Base-by-base conservation (phyloP, 345 rosid species). In the Sisymbrium irio region DNA sequence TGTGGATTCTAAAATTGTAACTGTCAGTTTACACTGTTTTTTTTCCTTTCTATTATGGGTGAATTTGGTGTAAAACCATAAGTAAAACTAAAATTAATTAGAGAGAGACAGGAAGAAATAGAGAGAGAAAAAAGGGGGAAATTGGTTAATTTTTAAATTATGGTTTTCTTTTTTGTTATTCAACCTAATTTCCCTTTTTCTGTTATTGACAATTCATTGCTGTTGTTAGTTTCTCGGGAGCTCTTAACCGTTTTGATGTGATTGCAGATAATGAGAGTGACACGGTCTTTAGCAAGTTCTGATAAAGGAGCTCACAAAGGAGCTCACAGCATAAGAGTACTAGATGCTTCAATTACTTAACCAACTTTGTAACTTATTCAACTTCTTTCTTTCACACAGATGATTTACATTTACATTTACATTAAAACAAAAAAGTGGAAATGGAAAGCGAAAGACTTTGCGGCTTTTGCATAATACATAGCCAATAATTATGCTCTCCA, bases 401-500 rank as follows among this genome's bases (percentile, higher is more conserved):
- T 56, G 39, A 11, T 70, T 57, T 77, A 64, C 40, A 65, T 64
- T 57, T 77, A 64, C 40, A 65, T 64, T 40, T 45, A 45, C 44
- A 55, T 27, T 62, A 25, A 44, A 68, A 69, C 41, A 69, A 71
- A 47, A 47, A 70, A 54, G 70, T 69, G 75, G 60, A 40, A 76
- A 55, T 49, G 11, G 49, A 65, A 64, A 49, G 40, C 49, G 57
- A 28, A 44, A 64, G 55, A 65, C 67, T 70, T 77, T 77, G 76
- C 76, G 68, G 80, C 76, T 77, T 76, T 76, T 77, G 76, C 62
- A 77, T 77, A 15, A 77, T 77, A 77, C 50, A 77, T 71, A 62
- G 64, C 28, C 72, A 77, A 77, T 77, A 65, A 71, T 77, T 71
- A 77, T 65, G 80, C 72, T 65, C 72, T 77, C 80, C 80, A 77